These are phyloP conservation scores for Sedum album DNA, from an alignment of 164 flowering plant species.

Conservation along the genomic window DNA sequence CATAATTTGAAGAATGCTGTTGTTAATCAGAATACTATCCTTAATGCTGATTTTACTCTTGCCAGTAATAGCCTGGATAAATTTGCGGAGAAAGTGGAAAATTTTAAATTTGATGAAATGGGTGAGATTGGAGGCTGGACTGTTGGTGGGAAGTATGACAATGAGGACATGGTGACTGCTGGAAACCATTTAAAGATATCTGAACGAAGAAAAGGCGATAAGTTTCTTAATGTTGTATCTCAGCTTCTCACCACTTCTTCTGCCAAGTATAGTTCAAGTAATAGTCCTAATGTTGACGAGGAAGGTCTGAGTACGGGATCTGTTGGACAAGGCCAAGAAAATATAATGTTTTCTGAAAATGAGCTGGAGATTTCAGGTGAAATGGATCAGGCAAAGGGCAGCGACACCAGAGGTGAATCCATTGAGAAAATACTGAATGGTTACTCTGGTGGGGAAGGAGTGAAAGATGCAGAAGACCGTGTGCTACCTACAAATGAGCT, in stretches of 20 bases:
- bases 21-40: conserved; percentile 24
- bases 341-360: neutral
- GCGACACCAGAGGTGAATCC: neutral
- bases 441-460: neutral
- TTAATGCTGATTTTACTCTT: conserved; percentile 36
- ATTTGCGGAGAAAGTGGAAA: conserved; percentile 34
- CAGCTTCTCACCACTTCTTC: neutral
- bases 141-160: neutral
- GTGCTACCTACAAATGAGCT: neutral
- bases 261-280: conserved; percentile 6
- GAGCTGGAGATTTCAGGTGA: neutral
- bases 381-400: neutral
- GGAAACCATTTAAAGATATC: conserved; percentile 11
- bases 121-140: conserved; percentile 14
- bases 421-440: neutral
- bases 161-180: conserved; percentile 11
- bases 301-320: neutral
- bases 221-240: conserved; percentile 11
- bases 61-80: conserved; percentile 37
- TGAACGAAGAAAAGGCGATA: neutral
- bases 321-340: conserved; percentile 1
- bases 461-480: neutral
- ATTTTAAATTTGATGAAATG: conserved; percentile 29
- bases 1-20: conserved; percentile 29
- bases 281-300: neutral